Evolutionary conservation across 2,329 filamentous ascomycete genomes (phyloP).

Genomic region (Xylariaceae sp.): DNA sequence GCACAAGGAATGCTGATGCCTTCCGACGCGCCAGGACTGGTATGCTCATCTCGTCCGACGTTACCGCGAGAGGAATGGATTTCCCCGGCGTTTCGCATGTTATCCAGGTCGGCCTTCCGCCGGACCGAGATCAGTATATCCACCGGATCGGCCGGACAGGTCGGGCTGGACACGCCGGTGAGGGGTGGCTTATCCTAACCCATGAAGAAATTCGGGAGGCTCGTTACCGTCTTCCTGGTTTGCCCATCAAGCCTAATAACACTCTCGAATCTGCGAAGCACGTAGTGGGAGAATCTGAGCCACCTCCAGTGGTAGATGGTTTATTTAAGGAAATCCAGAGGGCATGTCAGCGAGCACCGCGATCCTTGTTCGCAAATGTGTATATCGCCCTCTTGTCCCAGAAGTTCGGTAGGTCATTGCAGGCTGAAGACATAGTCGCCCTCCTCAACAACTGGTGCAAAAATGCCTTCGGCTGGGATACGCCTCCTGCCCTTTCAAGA

Average conservation of each 20-base stretch:
- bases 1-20: slow-evolving; percentile 69
- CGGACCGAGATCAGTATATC: slow-evolving; percentile 71
- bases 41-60: slow-evolving; percentile 76
- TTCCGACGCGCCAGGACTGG: slow-evolving; percentile 70
- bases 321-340: slow-evolving; percentile 48
- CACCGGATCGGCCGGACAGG: slow-evolving; percentile 78
- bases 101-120: slow-evolving; percentile 69
- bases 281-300: slow-evolving; percentile 50
- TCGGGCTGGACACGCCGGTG: slow-evolving; percentile 72
- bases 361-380: slow-evolving; percentile 45
- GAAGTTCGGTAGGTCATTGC: slow-evolving; percentile 42
- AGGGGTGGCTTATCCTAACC: slow-evolving; percentile 69
- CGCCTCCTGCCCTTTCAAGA: slow-evolving; percentile 47
- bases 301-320: slow-evolving; percentile 40
- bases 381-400: slow-evolving; percentile 64
- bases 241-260: slow-evolving; percentile 62
- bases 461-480: slow-evolving; percentile 54
- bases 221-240: slow-evolving; percentile 54
- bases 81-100: slow-evolving; percentile 81
- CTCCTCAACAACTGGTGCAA: slow-evolving; percentile 57
- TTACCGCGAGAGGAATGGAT: slow-evolving; percentile 82
- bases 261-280: slow-evolving; percentile 55
- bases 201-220: slow-evolving; percentile 54
- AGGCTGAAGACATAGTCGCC: slow-evolving; percentile 43
- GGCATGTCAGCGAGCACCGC: slow-evolving; percentile 48